Conservation (phyloP, 805 yeast species). For the Teunomyces tritomae region DNA sequence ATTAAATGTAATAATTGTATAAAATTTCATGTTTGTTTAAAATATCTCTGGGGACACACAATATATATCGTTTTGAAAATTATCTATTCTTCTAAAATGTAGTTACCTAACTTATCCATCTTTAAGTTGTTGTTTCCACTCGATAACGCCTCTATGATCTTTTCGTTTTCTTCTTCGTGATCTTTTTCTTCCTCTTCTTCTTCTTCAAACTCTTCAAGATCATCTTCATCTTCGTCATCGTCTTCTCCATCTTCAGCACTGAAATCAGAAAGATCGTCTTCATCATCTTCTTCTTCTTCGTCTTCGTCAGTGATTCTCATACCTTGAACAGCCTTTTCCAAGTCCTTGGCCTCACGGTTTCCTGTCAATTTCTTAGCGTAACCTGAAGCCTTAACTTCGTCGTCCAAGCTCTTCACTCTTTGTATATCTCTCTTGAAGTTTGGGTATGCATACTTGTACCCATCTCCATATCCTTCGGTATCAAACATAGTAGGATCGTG, state of each 20-base stretch:
- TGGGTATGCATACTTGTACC: conserved; percentile 75
- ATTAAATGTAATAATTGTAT: conserved; percentile 7
- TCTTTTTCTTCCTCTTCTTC: conserved; percentile 37
- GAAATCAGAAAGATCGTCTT: conserved; percentile 9
- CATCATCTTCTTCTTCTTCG: conserved; percentile 21
- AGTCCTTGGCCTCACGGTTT: conserved; percentile 50
- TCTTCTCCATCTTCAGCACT: conserved; percentile 39
- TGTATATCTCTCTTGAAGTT: conserved; percentile 71
- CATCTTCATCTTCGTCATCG: conserved; percentile 29
- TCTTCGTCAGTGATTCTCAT: conserved; percentile 51
- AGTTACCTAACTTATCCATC: conserved; percentile 82
- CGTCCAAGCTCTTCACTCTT: conserved; percentile 70
- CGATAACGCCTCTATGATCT: conserved; percentile 68
- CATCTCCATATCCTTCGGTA: conserved; percentile 78
- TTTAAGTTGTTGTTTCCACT: conserved; percentile 59
- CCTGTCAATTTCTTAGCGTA: conserved; percentile 44
- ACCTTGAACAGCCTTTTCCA: conserved; percentile 71
- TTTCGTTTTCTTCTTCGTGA: conserved; percentile 42
- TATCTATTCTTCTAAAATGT: conserved; percentile 52
- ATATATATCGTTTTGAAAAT: conserved; percentile 7
- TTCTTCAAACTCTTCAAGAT: conserved; percentile 25
- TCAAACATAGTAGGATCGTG: conserved; percentile 71
- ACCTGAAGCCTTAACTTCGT: conserved; percentile 91
- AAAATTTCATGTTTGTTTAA: conserved; percentile 7
- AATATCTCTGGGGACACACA: conserved; percentile 7